Evolutionary conservation across 2,329 filamentous ascomycete genomes (phyloP), one percentile per base, ranked within the genome.

Genomic region (Claviceps monticola): DNA sequence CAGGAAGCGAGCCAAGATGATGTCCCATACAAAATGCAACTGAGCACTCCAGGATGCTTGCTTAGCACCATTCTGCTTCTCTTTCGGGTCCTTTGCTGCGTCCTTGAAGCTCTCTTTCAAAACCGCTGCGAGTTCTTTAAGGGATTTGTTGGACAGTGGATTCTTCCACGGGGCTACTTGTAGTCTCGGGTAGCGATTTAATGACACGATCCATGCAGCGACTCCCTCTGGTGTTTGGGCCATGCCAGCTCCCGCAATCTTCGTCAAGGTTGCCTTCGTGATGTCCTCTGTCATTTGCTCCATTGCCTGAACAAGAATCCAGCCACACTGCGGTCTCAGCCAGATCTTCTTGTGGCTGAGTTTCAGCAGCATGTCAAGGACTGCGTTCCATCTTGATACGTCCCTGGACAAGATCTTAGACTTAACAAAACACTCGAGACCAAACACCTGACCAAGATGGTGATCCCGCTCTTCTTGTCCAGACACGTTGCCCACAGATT

Each of bases 321-420:
- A 88, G 36, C 86, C 88, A 60, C 88, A 95, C 64, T 95, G 87
- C 60, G 91, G 83, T 55, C 88, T 80, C 57, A 97, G 74, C 91
- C 90, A 96, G 36, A 86, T 80, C 67, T 95, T 94, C 68, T 86
- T 86, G 59, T 80, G 78, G 42, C 85, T 82, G 54, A 96, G 75
- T 55, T 82, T 78, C 59, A 89, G 76, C 36, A 96, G 71, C 50
- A 86, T 71, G 51, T 84, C 78, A 47, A 96, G 70, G n/a, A 95
- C 73, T 51, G 75, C 72, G 46, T 74, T 72, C 81, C 84, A 89
- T 60, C 72, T 75, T 4, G 76, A 71, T 17, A 73, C 67, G 37
- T 79, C 72, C 4, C 72, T 66, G 58, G 90, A 84, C 13, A 94
- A 70, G 42, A 89, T 77, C 4, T 78, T 78, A 13, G 90, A 88